phyloP scores from a whole-genome alignment of 1,284 basidiomycete genomes.

The Sparassis latifolia region DNA sequence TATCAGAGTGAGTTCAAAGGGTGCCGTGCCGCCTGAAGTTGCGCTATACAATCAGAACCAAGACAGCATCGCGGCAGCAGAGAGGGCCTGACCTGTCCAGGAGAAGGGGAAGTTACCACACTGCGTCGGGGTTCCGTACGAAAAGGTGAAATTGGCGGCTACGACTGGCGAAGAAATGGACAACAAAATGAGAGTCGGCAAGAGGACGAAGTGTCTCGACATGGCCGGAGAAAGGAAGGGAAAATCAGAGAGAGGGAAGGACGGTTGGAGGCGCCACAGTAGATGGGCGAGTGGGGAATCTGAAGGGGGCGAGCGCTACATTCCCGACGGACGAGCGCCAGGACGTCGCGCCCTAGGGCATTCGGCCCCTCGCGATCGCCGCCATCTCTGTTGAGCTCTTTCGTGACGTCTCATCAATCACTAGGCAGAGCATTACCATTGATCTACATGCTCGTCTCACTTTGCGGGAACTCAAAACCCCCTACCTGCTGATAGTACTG shows the following conservation, averaged over 20 bases:
- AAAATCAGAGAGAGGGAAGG: neutral
- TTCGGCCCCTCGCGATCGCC: too few species aligned
- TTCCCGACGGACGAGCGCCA: too few species aligned
- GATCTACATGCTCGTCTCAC: too few species aligned
- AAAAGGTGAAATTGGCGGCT: constrained; percentile 47
- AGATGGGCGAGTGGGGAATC: too few species aligned
- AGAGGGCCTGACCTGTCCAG: constrained; percentile 48
- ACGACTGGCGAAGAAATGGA: constrained; percentile 18
- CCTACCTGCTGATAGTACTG: too few species aligned
- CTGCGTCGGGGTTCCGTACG: constrained; percentile 41
- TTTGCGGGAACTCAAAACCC: too few species aligned
- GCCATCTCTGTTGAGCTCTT: too few species aligned
- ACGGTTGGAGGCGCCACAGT: neutral
- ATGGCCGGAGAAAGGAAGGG: constrained; percentile 3
- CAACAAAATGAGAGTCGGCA: constrained; percentile 17
- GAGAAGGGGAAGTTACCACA: constrained; percentile 54
- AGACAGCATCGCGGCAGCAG: neutral
- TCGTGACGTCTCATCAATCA: too few species aligned
- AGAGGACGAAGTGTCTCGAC: constrained; percentile 11
- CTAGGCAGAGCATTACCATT: too few species aligned
- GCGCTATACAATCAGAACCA: neutral
- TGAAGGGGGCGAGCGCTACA: too few species aligned
- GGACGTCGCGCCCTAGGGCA: too few species aligned
- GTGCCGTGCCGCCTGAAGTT: constrained; percentile 49
- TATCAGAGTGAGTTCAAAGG: constrained; percentile 50